These are phyloP conservation scores for Grigorovia yakushimaensis DNA, from an alignment of 805 yeast species.

Conservation along the genomic window DNA sequence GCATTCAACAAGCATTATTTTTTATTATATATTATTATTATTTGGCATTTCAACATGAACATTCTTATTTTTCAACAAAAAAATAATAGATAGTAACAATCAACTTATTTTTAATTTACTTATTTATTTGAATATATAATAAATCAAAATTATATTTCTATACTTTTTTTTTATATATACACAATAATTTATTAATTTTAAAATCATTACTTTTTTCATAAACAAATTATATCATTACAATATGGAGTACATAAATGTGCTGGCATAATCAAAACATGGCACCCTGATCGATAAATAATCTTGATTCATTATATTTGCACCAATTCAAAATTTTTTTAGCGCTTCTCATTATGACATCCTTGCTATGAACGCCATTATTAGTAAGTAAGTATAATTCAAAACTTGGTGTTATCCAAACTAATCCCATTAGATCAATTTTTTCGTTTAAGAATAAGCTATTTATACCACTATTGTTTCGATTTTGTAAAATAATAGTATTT, in stretches of 20 bases:
- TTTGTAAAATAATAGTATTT: not conserved
- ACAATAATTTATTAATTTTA: too few species aligned
- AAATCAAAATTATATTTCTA: too few species aligned
- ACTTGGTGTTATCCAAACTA: conserved; percentile 47
- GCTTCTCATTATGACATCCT: conserved; percentile 47
- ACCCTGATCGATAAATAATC: conserved; percentile 69
- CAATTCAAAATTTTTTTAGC: conserved; percentile 60
- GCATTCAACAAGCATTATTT: conserved; percentile 9
- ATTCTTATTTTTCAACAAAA: conserved; percentile 3
- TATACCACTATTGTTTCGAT: not conserved
- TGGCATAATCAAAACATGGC: conserved; percentile 40
- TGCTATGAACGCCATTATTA: conserved; percentile 44
- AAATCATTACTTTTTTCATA: too few species aligned
- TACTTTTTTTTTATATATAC: too few species aligned
- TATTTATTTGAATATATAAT: not conserved
- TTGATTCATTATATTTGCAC: conserved; percentile 62
- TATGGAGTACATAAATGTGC: not conserved
- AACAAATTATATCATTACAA: too few species aligned
- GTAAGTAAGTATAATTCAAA: conserved; percentile 53
- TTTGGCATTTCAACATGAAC: conserved; percentile 10
- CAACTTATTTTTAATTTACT: not conserved
- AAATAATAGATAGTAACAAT: not conserved
- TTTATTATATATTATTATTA: conserved; percentile 1
- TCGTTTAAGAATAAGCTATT: conserved; percentile 12
- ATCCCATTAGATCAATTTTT: conserved; percentile 27